These are phyloP conservation scores for Capronia coronata DNA, from an alignment of 2,329 filamentous ascomycete species.

Conservation along the genomic window DNA sequence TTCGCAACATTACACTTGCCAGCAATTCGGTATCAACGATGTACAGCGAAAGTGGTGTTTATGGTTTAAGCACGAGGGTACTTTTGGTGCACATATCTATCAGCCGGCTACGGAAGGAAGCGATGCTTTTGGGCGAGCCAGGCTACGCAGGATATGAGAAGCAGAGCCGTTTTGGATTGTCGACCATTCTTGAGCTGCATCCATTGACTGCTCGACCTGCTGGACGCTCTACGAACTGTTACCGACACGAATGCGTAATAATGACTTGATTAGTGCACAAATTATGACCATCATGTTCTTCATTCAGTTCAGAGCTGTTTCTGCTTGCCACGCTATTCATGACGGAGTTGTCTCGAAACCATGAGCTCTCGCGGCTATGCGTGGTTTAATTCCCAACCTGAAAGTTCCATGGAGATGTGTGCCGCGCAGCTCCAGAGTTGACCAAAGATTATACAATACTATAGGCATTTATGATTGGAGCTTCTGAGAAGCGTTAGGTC, in stretches of 20 bases:
- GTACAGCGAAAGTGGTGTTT: constrained; percentile 19
- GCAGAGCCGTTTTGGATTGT: constrained; percentile 21
- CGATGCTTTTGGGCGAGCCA: background rate
- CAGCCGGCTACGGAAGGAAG: background rate
- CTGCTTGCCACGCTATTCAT: background rate
- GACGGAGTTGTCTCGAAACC: background rate
- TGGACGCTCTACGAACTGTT: constrained; percentile 14
- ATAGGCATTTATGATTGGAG: too few species aligned
- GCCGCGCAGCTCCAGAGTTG: too few species aligned
- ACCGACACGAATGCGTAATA: constrained; percentile 21
- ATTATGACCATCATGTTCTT: constrained; percentile 16
- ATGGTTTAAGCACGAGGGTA: constrained; percentile 10
- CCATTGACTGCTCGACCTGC: constrained; percentile 1
- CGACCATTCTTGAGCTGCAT: constrained; percentile 7
- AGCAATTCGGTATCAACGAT: constrained; percentile 13
- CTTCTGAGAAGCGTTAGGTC: too few species aligned
- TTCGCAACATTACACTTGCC: background rate
- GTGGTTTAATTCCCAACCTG: too few species aligned
- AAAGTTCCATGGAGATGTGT: too few species aligned
- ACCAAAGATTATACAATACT: too few species aligned
- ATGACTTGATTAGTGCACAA: constrained; percentile 20
- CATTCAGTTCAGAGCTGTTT: background rate
- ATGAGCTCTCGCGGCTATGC: too few species aligned
- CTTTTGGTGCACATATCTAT: constrained; percentile 10
- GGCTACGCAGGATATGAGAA: constrained; percentile 8